phyloP scores from a whole-genome alignment of 768 basidiomycete genomes.

The Naganishia kalamii region DNA sequence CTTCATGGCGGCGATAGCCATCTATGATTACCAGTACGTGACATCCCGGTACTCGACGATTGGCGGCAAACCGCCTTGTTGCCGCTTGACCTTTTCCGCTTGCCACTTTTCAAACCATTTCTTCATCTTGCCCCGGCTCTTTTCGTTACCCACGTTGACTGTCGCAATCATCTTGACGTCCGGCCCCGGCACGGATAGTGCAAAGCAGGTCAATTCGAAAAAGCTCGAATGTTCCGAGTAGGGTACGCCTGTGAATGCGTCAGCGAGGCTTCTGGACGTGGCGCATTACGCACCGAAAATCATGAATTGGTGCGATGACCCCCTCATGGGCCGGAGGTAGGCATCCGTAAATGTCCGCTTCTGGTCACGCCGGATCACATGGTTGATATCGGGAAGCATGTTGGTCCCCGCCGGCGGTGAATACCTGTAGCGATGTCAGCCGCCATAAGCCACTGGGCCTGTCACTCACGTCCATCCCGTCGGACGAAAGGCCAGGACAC shows the following conservation, averaged over 20 bases:
- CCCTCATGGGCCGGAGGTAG: constrained; percentile 62
- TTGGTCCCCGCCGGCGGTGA: constrained; percentile 61
- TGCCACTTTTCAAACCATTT: constrained; percentile 80
- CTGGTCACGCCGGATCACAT: constrained; percentile 64
- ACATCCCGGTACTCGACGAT: constrained; percentile 45
- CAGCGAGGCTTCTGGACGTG: not conserved
- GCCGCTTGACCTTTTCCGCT: constrained; percentile 62
- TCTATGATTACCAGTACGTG: constrained; percentile 24
- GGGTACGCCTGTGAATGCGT: constrained; percentile 40
- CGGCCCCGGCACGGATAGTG: constrained; percentile 70
- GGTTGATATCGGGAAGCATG: constrained; percentile 59
- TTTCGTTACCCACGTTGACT: constrained; percentile 50
- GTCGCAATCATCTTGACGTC: constrained; percentile 84
- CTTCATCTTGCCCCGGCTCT: constrained; percentile 71
- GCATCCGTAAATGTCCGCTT: constrained; percentile 63
- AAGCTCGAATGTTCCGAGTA: constrained; percentile 97
- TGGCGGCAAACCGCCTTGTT: constrained; percentile 44
- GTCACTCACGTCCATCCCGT: constrained; percentile 87
- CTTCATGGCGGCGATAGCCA: not conserved
- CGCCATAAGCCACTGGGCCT: not conserved
- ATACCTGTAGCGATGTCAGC: constrained; percentile 51
- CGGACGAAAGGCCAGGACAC: constrained; percentile 75
- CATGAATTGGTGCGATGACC: constrained; percentile 63
- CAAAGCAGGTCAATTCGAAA: constrained; percentile 90
- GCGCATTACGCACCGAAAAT: constrained; percentile 64